Base-by-base conservation (phyloP, 2,329 filamentous ascomycete genomes). In the Leptographium flavum region DNA sequence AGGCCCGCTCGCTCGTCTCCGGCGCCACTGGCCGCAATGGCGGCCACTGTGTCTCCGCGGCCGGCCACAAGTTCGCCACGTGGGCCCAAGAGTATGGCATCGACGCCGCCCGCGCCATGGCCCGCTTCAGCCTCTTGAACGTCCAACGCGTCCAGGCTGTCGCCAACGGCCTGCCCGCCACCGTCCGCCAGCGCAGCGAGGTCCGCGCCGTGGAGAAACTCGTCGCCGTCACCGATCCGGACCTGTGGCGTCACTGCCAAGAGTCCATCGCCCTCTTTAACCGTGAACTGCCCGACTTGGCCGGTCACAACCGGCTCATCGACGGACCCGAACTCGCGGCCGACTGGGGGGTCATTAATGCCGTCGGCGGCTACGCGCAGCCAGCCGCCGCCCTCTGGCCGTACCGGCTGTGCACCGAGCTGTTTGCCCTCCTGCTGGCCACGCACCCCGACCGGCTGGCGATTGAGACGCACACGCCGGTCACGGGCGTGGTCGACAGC, bases 371-470 rank as follows among this genome's bases (percentile, higher is more conserved):
- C 28, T 15, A 15, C 28, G 15, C 5, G 11, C 39, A 53, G 4
- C 50, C 45, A 9, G 66, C 63, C 2, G 66, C 61, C 2, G 60
- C 62, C 5, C 52, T 66, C 1, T 66, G 58, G 58, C 62, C 65
- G 1, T 68, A 64, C 46, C 47, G 60, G 10, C 56, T 69, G 15
- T 56, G 66, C 4, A 60, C 58, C 5, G 57, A 54, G 2, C 46
- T 63, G 15, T 63, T 61, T 47, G 49, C 56, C 8, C 48, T 53
- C 5, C 56, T 68, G 4, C 51, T 61, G 11, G 28, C 45, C 6
- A 49, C 50, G 3, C 55, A 57, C 41, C 45, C 47, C 2, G 45
- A 47, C 0, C 56, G 43, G n/a, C 19, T 49, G 8, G 23, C 33
- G 23, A 38, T 49, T 23, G 44, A 49, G 22, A 56, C 55, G 9